These are phyloP conservation scores for Ascochyta fabae DNA, from an alignment of 2,329 filamentous ascomycete genomes.

Conservation along the genomic window DNA sequence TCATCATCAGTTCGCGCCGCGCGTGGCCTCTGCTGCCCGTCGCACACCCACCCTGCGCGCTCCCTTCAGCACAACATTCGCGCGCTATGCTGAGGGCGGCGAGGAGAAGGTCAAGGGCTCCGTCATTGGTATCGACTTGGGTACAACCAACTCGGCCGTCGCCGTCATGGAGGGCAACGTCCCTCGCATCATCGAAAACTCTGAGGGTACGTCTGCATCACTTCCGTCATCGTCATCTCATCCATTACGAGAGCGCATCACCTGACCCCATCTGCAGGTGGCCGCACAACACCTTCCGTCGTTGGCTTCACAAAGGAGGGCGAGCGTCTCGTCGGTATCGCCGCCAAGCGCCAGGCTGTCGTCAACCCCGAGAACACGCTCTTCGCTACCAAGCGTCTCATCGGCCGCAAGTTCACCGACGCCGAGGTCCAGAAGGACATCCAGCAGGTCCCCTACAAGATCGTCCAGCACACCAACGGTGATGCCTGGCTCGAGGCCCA, in stretches of 20 bases:
- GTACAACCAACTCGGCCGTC: conserved; percentile 97
- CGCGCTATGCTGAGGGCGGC: conserved; percentile 73
- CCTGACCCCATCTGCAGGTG: conserved; percentile 61
- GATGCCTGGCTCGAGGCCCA: conserved; percentile 96
- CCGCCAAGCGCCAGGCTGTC: conserved; percentile 96
- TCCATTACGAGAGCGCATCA: conserved; percentile 4
- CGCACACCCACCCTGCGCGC: conserved; percentile 70
- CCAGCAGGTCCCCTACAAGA: conserved; percentile 98
- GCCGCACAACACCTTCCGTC: conserved; percentile 89
- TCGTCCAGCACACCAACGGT: conserved; percentile 94
- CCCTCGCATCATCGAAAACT: conserved; percentile 96
- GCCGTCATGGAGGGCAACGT: conserved; percentile 97
- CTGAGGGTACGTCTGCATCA: conserved; percentile 70
- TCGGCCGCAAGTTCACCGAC: conserved; percentile 96
- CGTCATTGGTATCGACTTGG: conserved; percentile 98
- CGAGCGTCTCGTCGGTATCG: conserved; percentile 94
- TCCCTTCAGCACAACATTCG: conserved; percentile 74
- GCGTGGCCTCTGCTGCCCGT: conserved; percentile 72
- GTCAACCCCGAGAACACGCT: conserved; percentile 99
- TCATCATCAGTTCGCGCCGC: conserved; percentile 65
- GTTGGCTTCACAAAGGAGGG: conserved; percentile 95
- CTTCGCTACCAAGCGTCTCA: conserved; percentile 98
- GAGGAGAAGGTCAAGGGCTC: conserved; percentile 88
- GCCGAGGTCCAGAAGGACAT: conserved; percentile 94
- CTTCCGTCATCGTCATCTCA: conserved; percentile 1